Conservation (phyloP, 768 basidiomycete species). For the Rhodosporidiobolus sp. region DNA sequence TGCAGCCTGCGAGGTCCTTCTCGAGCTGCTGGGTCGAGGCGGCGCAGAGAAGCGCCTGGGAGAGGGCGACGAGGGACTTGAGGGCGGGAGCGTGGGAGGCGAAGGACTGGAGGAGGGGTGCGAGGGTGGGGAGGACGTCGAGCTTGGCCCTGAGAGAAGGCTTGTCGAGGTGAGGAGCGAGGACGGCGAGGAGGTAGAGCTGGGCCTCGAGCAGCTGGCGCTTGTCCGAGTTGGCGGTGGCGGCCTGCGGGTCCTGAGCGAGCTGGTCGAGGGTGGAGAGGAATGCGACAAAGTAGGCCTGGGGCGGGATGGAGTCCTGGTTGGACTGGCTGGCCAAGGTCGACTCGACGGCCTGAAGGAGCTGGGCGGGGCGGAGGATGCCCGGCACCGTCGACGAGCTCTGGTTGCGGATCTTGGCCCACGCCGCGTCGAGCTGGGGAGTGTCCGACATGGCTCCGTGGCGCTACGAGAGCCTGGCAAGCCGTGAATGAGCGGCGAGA, state of each 20-base stretch:
- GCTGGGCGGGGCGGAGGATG: constrained; percentile 28
- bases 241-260: constrained; percentile 59
- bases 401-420: constrained; percentile 35
- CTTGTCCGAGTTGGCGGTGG: constrained; percentile 55
- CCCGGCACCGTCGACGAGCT: background rate
- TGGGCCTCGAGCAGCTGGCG: constrained; percentile 77
- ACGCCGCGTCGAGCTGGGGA: constrained; percentile 3
- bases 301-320: constrained; percentile 57
- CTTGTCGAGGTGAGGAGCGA: constrained; percentile 71
- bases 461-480: no score
- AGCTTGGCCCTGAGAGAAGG: constrained; percentile 77
- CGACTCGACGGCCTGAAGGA: constrained; percentile 34
- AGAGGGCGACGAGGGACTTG: constrained; percentile 78
- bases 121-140: constrained; percentile 65
- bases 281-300: constrained; percentile 92
- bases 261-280: constrained; percentile 78
- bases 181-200: constrained; percentile 75
- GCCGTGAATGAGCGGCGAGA: background rate
- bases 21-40: constrained; percentile 72
- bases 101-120: constrained; percentile 68
- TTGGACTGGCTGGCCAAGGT: constrained; percentile 17
- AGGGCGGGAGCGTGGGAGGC: constrained; percentile 53
- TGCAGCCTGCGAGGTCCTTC: constrained; percentile 52
- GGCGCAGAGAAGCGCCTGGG: constrained; percentile 64
- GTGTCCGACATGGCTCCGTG: background rate